Base-by-base conservation (phyloP, 2,329 filamentous ascomycete genomes). In the Exophiala sp. region DNA sequence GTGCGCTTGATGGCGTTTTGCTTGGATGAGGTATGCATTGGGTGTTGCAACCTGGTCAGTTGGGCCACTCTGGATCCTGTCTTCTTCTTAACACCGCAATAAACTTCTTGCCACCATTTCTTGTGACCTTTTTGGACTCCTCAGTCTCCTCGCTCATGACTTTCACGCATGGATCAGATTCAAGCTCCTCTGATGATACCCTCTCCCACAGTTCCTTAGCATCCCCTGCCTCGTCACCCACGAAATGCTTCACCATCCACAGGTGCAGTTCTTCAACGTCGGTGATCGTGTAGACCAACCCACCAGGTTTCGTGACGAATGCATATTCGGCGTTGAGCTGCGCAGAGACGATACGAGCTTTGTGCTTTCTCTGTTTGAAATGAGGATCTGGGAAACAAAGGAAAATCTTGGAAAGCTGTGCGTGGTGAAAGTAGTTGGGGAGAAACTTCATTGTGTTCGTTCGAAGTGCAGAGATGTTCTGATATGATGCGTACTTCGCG, bases 371-470 rank as follows among this genome's bases (percentile, higher is more conserved):
- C 10, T 89, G 84, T 74, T 99, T 99, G 78, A 99, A 99, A 72
- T 99, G 94, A 55, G 94, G 94, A 67, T 99, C 94, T 0, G 94
- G 94, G 69, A 99, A 99, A 76, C 94, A 99, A 65, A 99, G 88
- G 71, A 99, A 99, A 68, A 97, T 89, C 68, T 95, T 95, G 59
- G 80, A 82, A 11, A 99, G 82, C 69, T 96, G 91, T 11, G 75
- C 78, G 65, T 86, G 88, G 50, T 74, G 76, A 78, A 99, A 97
- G 78, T 96, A 96, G 69, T 99, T 97, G 58, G 95, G 92, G n/a
- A 99, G 78, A 72, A 97, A 99, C 71, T 99, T 99, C 94, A 99
- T 99, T 4, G 90, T 89, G 75, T 99, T 99, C 62, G 89, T 89
- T 58, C 94, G 86, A 44, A 99, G 77, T 68, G 90, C 95, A 33